A percentile compares a stretch with the other conserved stretches of the same genome.
Conservation (phyloP, 139 green algal genomes). For the Zygnema cylindricum region DNA sequence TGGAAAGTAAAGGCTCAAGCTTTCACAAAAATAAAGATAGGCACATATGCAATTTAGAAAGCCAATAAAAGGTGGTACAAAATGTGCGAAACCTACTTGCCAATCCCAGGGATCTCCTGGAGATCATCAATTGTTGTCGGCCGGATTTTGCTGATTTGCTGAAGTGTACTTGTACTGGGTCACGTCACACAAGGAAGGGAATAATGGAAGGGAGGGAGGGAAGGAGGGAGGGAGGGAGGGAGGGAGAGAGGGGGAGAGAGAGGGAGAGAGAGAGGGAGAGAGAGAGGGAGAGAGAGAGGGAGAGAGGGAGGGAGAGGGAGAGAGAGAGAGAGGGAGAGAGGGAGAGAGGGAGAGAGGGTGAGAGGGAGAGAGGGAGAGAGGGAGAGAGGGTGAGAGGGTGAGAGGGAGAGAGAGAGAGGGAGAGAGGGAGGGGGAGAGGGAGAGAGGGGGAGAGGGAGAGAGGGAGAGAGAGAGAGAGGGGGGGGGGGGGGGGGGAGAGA, state of each 20-base stretch:
- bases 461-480: background rate
- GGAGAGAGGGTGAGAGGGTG: background rate
- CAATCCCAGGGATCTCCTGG: slow-evolving; percentile 5
- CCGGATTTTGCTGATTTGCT: slow-evolving; percentile 12
- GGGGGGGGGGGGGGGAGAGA: background rate
- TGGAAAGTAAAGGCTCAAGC: background rate
- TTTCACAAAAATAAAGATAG: background rate
- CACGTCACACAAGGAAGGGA: too few relatives aligned
- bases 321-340: background rate
- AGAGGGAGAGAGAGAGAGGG: background rate
- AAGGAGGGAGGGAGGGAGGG: background rate
- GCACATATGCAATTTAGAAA: background rate
- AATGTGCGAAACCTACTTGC: slow-evolving; percentile 11
- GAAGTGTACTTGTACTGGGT: background rate
- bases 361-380: background rate
- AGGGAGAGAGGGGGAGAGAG: background rate
- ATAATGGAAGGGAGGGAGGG: background rate
- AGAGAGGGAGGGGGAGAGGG: background rate
- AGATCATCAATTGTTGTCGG: slow-evolving; percentile 12
- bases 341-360: background rate
- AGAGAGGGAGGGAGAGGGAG: background rate
- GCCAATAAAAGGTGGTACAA: background rate
- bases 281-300: background rate
- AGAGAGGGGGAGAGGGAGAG: background rate
- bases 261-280: background rate